These are phyloP conservation scores for Magnusiomyces paraingens DNA, from an alignment of 1,139 yeast genomes.

Conservation along the genomic window DNA sequence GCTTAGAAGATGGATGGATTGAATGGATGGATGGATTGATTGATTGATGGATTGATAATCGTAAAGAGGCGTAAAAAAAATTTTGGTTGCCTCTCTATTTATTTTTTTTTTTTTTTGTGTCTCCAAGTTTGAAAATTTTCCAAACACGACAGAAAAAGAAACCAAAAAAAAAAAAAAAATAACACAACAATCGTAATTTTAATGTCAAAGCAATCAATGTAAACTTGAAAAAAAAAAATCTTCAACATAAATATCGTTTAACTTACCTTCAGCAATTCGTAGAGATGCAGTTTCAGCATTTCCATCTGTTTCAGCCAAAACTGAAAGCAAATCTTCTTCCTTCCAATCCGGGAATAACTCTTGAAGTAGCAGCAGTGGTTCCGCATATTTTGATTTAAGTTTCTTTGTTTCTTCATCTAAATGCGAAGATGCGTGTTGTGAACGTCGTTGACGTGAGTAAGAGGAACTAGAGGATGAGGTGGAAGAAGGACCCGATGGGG, in stretches of 20 bases:
- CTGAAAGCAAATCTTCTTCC: conserved; percentile 69
- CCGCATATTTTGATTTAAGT: conserved; percentile 26
- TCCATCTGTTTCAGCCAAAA: conserved; percentile 64
- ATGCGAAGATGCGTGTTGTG: conserved; percentile 9
- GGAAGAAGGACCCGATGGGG: conserved; percentile 3
- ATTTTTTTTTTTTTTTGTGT: too few species aligned
- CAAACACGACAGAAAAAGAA: not conserved
- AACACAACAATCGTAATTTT: not conserved
- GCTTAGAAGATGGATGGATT: not conserved
- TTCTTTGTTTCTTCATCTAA: conserved; percentile 39
- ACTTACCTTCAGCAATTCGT: conserved; percentile 71
- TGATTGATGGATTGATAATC: not conserved
- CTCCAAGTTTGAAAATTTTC: too few species aligned
- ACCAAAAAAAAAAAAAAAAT: not conserved
- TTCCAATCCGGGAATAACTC: conserved; percentile 97
- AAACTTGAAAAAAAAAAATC: not conserved
- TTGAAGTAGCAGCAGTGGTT: conserved; percentile 52
- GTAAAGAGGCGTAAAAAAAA: too few species aligned
- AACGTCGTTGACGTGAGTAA: conserved; percentile 15
- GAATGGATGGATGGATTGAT: not conserved
- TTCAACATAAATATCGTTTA: conserved; percentile 53
- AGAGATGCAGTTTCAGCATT: conserved; percentile 77
- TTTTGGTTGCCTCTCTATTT: too few species aligned
- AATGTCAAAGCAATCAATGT: not conserved
- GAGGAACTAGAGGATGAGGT: conserved; percentile 9